A percentile compares a stretch with the other conserved stretches of the same genome.
Evolutionary conservation across 2,329 filamentous ascomycete genomes (phyloP).

Genomic region (Dendryphion nanum): DNA sequence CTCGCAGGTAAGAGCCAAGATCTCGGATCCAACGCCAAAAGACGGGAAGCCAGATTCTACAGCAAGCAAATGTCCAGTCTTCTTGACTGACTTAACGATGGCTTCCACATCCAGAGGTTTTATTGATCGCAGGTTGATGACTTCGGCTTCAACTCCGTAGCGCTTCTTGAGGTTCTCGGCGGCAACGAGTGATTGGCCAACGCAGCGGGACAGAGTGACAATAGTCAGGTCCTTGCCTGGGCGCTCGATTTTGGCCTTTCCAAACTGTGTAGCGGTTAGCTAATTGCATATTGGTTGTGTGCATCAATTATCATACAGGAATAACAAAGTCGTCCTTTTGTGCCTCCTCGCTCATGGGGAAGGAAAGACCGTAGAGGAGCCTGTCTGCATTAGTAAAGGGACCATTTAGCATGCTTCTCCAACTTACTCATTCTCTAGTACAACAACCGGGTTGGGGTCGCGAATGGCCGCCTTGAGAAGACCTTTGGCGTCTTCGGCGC

Average conservation of each 20-base stretch:
- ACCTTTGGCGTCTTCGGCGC: conserved; percentile 96
- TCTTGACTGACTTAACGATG: conserved; percentile 97
- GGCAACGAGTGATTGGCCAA: conserved; percentile 84
- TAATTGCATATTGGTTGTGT: background rate
- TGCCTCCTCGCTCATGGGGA: conserved; percentile 96
- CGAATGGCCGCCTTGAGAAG: conserved; percentile 96
- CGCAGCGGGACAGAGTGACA: conserved; percentile 90
- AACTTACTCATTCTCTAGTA: conserved; percentile 52
- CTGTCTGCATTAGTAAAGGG: conserved; percentile 42
- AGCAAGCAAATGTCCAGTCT: conserved; percentile 86
- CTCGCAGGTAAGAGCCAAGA: conserved; percentile 92
- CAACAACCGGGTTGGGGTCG: conserved; percentile 94
- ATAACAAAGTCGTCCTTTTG: conserved; percentile 96
- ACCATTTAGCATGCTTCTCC: background rate
- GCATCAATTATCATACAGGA: conserved; percentile 51
- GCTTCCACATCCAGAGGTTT: conserved; percentile 95
- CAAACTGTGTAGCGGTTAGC: conserved; percentile 55
- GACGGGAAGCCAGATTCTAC: conserved; percentile 97
- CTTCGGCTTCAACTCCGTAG: conserved; percentile 92
- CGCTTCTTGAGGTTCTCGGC: conserved; percentile 93
- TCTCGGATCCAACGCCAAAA: conserved; percentile 89
- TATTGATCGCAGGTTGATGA: conserved; percentile 96
- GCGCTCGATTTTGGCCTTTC: conserved; percentile 99
- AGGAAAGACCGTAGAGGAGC: conserved; percentile 83
- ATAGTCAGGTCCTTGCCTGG: conserved; percentile 94